Base-by-base conservation (phyloP, 768 basidiomycete genomes). In the Holtermannia corniformis region DNA sequence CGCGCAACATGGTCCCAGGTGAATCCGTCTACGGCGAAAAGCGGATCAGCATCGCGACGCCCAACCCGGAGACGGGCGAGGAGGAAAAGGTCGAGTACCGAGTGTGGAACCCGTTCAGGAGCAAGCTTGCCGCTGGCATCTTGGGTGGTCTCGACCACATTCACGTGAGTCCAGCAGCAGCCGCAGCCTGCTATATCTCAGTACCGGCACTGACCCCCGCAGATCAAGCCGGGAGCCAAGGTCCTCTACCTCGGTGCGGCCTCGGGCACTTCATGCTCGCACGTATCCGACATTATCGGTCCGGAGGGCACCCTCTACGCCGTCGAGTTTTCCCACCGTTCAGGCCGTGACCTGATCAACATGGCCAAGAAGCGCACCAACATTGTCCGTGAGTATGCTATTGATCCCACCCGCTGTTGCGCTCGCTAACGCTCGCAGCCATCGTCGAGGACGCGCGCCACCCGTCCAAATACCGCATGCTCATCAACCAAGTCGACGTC, bases 291-390 rank as follows among this genome's bases (percentile, higher is more conserved):
- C 74, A 87, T 99, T 59, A 91, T 97, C 69, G 95, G 95, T 16
- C 92, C 95, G 19, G 90, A 95, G 59, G 95, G 95, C 50, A 80
- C 87, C 55, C 95, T 97, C 7, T 97, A 99, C 72, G 95, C 95
- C 19, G 95, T 99, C 26, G 95, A 99, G 74, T 97, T 99, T 76
- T 97, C 95, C 2, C 79, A 84, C 62, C 82, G 95, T 65, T 93
- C 91, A 50, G 95, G 95, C 28, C 87, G 95, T 74, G 95, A 99
- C 75, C 76, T 97, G 57, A 95, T 99, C 63, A 87, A 86, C 76
- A 99, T 97, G 95, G 93, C 95, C 27, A 96, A 97, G 77, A 96
- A 95, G 76, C 81, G 95, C 55, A 97, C 95, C 60, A 99, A 97
- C 73, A 90, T 97, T 60, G 93, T 97, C 67, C 95, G 90, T 93